Base-by-base conservation (phyloP, 352 stramenopile genomes). In the Thalassiosira delicatula region DNA sequence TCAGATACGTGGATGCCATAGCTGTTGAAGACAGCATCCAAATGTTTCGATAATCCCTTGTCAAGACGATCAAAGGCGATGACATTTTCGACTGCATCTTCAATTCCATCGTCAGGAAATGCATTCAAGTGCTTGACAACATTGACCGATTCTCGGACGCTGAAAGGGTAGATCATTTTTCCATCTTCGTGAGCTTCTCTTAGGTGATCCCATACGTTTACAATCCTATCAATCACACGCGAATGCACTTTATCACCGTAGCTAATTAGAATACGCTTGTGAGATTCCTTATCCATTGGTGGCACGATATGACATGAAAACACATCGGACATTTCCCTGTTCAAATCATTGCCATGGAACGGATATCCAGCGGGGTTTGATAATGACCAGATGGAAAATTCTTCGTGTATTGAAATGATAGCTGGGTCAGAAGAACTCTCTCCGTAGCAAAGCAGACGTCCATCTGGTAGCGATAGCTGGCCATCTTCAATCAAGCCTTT, bases 301-400 rank as follows among this genome's bases (percentile, higher is more conserved):
- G 96, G 91, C 23, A 98, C 95, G 0, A 93, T 91, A 57, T 97
- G 93, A 83, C 90, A 96, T 1, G 95, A 93, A 86, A 98, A 98
- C 35, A 96, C 93, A 78, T 98, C 97, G 25, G 95, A 95, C 68
- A 98, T 97, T 80, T 97, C 94, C 4, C 92, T 83, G 81, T 97
- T 97, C 33, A 98, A 96, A 71, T 98, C 96, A 91, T 99, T 98
- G n/a, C 97, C 97, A 35, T 98, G 89, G 84, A 99, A 99, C 12
- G 97, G 97, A 76, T 95, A 98, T 0, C 96, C 96, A n/a, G 96
- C 94, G 29, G 95, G 94, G 80, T 99, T 99, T n/a, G 96, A 96
- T 1, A 99, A 82, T 14, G 97, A 95, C 92, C 95, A 97, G 78
- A 98, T 93, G 23, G 89, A 88, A 76, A 98, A 98, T 57, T 98